These are phyloP conservation scores for Stachybotrys echinatus DNA, from an alignment of 2,329 filamentous ascomycete genomes.

Conservation along the genomic window DNA sequence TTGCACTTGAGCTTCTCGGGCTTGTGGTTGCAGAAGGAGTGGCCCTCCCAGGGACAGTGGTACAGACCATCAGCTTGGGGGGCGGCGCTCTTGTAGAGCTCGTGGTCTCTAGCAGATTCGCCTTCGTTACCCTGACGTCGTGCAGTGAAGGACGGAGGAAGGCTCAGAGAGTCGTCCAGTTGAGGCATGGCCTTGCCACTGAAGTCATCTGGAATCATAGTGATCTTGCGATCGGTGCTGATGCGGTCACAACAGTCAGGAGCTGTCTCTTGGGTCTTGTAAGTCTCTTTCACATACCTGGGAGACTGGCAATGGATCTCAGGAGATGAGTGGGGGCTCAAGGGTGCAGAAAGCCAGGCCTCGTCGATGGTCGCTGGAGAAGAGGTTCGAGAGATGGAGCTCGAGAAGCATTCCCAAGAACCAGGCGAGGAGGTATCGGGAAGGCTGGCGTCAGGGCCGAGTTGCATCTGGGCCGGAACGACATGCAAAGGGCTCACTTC, in stretches of 20 bases:
- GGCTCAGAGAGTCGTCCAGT: slow-evolving; percentile 22
- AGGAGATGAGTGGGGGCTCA: slow-evolving; percentile 41
- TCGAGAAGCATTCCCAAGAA: slow-evolving; percentile 49
- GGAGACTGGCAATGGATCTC: slow-evolving; percentile 45
- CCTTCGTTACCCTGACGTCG: slow-evolving; percentile 47
- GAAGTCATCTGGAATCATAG: slow-evolving; percentile 21
- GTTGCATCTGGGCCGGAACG: slow-evolving; percentile 50
- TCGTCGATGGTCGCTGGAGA: slow-evolving; percentile 46
- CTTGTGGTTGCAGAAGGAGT: slow-evolving; percentile 73
- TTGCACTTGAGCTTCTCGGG: slow-evolving; percentile 98
- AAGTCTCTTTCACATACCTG: slow-evolving; percentile 38
- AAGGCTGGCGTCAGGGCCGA: slow-evolving; percentile 46
- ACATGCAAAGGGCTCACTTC: slow-evolving; percentile 45
- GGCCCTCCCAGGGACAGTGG: slow-evolving; percentile 83
- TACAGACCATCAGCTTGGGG: slow-evolving; percentile 73
- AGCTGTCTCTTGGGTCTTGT: slow-evolving; percentile 4
- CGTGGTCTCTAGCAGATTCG: slow-evolving; percentile 60
- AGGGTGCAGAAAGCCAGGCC: slow-evolving; percentile 31
- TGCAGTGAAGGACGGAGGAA: slow-evolving; percentile 32
- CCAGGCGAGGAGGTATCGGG: slow-evolving; percentile 44
- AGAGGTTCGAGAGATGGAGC: slow-evolving; percentile 45
- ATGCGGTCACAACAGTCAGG: slow-evolving; percentile 14
- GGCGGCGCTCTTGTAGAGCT: slow-evolving; percentile 62
- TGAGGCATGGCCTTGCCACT: slow-evolving; percentile 15
- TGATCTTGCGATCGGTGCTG: slow-evolving; percentile 25